Evolutionary conservation across 2,329 filamentous ascomycete genomes (phyloP).

Genomic region (Cadophora sp.): DNA sequence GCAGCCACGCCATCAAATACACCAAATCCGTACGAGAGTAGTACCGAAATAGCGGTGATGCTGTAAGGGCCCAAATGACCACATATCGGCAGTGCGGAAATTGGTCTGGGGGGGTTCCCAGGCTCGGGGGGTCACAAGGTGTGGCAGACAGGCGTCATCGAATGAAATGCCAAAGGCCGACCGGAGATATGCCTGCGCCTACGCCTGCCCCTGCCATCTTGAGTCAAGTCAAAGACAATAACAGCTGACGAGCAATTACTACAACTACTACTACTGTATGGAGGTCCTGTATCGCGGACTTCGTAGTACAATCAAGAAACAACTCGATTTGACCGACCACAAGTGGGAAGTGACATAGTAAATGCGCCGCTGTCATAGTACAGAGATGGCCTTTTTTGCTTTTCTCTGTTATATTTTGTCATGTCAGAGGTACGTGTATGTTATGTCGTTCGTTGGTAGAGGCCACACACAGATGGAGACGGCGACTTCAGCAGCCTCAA

Average conservation of each 20-base stretch:
- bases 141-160: neutral
- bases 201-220: too few species aligned
- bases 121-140: too few species aligned
- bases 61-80: neutral
- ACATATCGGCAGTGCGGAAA: constrained; percentile 16
- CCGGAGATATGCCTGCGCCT: neutral
- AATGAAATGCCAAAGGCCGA: neutral
- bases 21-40: neutral
- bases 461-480: constrained; percentile 1
- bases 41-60: constrained; percentile 17
- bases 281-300: too few species aligned
- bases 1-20: neutral
- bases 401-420: too few species aligned
- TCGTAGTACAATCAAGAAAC: neutral
- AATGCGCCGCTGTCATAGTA: neutral
- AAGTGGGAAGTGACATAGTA: too few species aligned
- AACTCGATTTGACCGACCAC: neutral
- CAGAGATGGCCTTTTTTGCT: neutral
- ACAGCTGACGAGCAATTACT: constrained; percentile 6
- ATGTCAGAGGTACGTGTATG: too few species aligned
- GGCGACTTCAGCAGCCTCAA: neutral
- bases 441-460: neutral
- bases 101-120: constrained; percentile 1
- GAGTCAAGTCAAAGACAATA: neutral
- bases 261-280: neutral